phyloP scores from a whole-genome alignment of 805 yeast species.

The Candida maris region DNA sequence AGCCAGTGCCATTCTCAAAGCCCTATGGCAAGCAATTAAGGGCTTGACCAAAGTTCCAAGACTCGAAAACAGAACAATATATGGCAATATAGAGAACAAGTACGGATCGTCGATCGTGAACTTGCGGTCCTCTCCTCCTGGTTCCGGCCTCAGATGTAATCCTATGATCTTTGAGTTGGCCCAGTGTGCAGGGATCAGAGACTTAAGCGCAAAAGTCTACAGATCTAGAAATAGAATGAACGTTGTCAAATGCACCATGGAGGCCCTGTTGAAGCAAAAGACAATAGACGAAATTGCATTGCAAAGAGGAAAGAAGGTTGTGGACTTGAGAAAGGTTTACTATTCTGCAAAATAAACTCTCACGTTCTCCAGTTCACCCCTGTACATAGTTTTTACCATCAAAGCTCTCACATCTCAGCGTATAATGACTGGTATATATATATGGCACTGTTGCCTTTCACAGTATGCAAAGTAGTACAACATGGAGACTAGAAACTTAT shows the following conservation, averaged over 20 bases:
- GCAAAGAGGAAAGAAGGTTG: slow-evolving; percentile 91
- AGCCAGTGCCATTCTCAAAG: slow-evolving; percentile 71
- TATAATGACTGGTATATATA: too few relatives aligned
- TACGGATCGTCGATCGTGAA: slow-evolving; percentile 83
- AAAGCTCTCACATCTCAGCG: too few relatives aligned
- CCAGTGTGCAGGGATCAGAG: slow-evolving; percentile 90
- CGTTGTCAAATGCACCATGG: slow-evolving; percentile 84
- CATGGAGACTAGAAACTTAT: too few relatives aligned
- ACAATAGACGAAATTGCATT: slow-evolving; percentile 84
- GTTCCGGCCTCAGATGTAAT: slow-evolving; percentile 89
- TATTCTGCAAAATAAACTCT: slow-evolving; percentile 37
- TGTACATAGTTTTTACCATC: slow-evolving; percentile 10
- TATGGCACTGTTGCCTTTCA: too few relatives aligned
- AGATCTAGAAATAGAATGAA: slow-evolving; percentile 94
- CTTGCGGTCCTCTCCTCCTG: slow-evolving; percentile 85
- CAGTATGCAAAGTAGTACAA: too few relatives aligned
- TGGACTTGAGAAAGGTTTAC: slow-evolving; percentile 87
- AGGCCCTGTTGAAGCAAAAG: slow-evolving; percentile 75
- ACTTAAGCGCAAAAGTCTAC: slow-evolving; percentile 85
- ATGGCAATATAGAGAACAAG: slow-evolving; percentile 77
- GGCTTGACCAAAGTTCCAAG: slow-evolving; percentile 79
- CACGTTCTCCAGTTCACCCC: slow-evolving; percentile 1
- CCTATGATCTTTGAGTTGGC: slow-evolving; percentile 88
- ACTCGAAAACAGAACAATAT: slow-evolving; percentile 86
- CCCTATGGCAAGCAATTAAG: slow-evolving; percentile 92